Evolutionary conservation across 2,329 filamentous ascomycete genomes (phyloP).

Genomic region (Fusarium succisae): DNA sequence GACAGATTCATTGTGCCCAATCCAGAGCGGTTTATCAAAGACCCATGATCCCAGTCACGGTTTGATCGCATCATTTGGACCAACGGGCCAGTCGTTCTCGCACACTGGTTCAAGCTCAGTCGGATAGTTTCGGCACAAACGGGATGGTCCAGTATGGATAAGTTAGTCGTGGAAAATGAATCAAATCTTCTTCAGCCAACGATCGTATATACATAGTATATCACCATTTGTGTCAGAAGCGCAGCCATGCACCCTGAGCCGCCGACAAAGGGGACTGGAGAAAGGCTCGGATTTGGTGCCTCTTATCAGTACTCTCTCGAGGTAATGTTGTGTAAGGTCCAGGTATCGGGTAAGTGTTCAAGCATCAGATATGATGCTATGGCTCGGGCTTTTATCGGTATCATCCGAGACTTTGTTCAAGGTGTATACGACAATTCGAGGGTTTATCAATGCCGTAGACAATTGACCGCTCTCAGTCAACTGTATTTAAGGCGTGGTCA

Average conservation of each 20-base stretch:
- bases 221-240: slow-evolving; percentile 14
- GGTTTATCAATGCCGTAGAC: not conserved
- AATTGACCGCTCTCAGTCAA: not conserved
- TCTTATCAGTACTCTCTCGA: not conserved
- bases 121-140: slow-evolving; percentile 25
- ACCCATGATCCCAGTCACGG: slow-evolving; percentile 29
- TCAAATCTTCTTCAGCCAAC: slow-evolving; percentile 5
- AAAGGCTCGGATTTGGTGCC: not conserved
- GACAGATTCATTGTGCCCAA: not conserved
- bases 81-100: slow-evolving; percentile 43
- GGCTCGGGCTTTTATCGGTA: not conserved
- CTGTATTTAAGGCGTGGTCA: too few species aligned
- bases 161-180: not conserved
- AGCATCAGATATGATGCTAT: not conserved
- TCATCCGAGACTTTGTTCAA: not conserved
- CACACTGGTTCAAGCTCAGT: slow-evolving; percentile 26
- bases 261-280: not conserved
- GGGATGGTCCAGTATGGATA: not conserved
- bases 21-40: slow-evolving; percentile 2
- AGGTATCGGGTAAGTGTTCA: not conserved
- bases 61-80: slow-evolving; percentile 36
- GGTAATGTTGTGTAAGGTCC: not conserved
- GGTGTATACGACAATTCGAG: not conserved
- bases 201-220: not conserved
- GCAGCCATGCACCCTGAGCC: not conserved